These are phyloP conservation scores for Magnusiomyces sp. DNA, from an alignment of 1,139 yeast species.

Conservation along the genomic window DNA sequence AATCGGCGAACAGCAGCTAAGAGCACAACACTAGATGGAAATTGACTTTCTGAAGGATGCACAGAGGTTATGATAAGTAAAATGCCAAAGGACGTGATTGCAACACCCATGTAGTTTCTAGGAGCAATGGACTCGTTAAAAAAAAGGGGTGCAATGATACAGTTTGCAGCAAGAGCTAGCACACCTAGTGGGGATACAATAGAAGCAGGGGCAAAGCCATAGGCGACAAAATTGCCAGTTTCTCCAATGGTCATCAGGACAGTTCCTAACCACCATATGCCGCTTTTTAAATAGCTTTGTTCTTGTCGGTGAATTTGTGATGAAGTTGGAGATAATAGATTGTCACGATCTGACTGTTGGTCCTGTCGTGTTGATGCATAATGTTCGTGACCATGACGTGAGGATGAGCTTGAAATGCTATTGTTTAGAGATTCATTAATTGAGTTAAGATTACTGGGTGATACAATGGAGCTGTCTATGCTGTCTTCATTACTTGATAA, in stretches of 20 bases:
- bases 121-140: constrained; percentile 33
- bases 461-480: no score
- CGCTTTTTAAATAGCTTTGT: constrained; percentile 22
- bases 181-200: constrained; percentile 42
- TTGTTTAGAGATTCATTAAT: no score
- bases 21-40: constrained; percentile 5
- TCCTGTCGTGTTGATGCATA: neutral
- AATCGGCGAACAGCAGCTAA: constrained; percentile 10
- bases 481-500: no score
- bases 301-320: constrained; percentile 4
- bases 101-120: constrained; percentile 34
- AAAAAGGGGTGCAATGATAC: constrained; percentile 39
- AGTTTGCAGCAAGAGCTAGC: constrained; percentile 38
- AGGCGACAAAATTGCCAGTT: constrained; percentile 38
- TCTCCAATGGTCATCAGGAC: constrained; percentile 37
- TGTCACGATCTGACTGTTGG: no score
- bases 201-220: constrained; percentile 41
- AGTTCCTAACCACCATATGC: constrained; percentile 38
- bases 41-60: constrained; percentile 14
- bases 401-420: no score
- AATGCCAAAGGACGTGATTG: constrained; percentile 35
- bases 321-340: neutral
- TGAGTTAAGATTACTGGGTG: no score
- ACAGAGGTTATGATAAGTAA: constrained; percentile 33
- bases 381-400: neutral